These are phyloP conservation scores for Xylaria sp. DNA, from an alignment of 2,329 filamentous ascomycete species.

Conservation along the genomic window DNA sequence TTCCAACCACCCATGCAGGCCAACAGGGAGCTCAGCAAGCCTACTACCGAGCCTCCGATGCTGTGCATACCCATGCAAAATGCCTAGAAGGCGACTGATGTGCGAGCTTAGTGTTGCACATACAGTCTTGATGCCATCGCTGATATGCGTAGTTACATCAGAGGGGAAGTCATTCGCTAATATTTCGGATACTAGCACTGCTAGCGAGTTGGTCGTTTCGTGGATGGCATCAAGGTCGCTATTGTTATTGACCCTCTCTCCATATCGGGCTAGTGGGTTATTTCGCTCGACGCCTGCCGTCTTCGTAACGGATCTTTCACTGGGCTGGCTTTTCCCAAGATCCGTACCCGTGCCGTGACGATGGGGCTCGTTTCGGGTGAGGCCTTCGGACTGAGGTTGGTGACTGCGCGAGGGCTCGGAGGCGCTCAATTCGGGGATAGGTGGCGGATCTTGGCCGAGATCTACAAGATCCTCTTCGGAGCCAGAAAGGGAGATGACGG, in stretches of 20 bases:
- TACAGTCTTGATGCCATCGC: slow-evolving; percentile 13
- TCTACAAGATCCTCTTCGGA: slow-evolving; percentile 38
- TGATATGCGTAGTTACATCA: not conserved
- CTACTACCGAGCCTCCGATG: slow-evolving; percentile 28
- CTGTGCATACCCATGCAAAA: slow-evolving; percentile 41
- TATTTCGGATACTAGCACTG: slow-evolving; percentile 33
- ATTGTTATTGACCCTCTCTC: slow-evolving; percentile 23
- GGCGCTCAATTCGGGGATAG: not conserved
- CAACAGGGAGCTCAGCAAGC: slow-evolving; percentile 36
- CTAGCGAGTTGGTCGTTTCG: slow-evolving; percentile 23
- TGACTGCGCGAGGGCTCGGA: slow-evolving; percentile 3
- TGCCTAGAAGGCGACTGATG: slow-evolving; percentile 37
- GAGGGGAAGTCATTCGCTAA: slow-evolving; percentile 5
- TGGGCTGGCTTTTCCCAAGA: not conserved
- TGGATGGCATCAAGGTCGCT: slow-evolving; percentile 25
- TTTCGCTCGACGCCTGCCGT: slow-evolving; percentile 22
- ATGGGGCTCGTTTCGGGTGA: not conserved
- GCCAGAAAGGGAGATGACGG: slow-evolving; percentile 44
- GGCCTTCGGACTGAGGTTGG: slow-evolving; percentile 6
- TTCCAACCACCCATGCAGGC: slow-evolving; percentile 41
- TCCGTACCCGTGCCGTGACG: not conserved
- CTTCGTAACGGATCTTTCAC: slow-evolving; percentile 24
- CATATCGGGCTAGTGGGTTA: not conserved
- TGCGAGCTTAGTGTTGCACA: slow-evolving; percentile 34
- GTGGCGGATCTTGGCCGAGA: not conserved